Base-by-base conservation (phyloP, 768 basidiomycete genomes). In the Lenzites betulinus region DNA sequence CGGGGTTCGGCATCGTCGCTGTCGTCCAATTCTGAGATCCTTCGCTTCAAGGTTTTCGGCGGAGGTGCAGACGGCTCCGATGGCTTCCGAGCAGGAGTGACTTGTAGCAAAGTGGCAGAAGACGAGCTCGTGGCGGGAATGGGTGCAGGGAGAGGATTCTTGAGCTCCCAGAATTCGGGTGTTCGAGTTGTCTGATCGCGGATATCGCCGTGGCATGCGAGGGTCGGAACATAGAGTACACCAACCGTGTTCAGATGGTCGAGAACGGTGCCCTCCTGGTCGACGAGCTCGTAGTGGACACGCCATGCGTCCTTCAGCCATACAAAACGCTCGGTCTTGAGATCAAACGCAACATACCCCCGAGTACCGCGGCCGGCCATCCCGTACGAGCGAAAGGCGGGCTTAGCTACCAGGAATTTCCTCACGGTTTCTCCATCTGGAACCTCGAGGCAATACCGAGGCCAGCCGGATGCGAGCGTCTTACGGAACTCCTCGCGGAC, bases 331-430 rank as follows among this genome's bases (percentile, higher is more conserved):
- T 33, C 50, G 6, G 25, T 26, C 18, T 25, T 22, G 30, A 39
- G 18, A 28, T 66, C 62, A 42, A 49, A 42, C 1, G 62, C 65
- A 25, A 66, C 54, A 33, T 63, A 64, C 7, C 65, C 59, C n/a
- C 42, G 51, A 2, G 64, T 63, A 2, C 54, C 61, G 1, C 61
- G 64, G 5, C 64, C 54, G 6, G 51, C 59, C 43, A 62, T 55
- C 0, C 61, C 59, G 23, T 30, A 33, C 8, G 54, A 51, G 3
- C 12, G 18, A 35, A 55, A 60, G 7, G n/a, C 15, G 1, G 50
- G 61, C 36, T 50, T 53, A 41, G 49, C 54, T n/a, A 63, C 44
- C 7, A 66, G 51, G 42, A 60, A 63, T 7, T 28, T n/a, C 9
- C 60, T 42, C 7, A 22, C 48, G 4, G 6, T 23, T 11, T 36